A percentile compares a stretch with the other conserved stretches of the same genome.
Evolutionary conservation across 176 grass and related monocot genomes (phyloP).

Genomic region (Hyparrhenia diplandra): DNA sequence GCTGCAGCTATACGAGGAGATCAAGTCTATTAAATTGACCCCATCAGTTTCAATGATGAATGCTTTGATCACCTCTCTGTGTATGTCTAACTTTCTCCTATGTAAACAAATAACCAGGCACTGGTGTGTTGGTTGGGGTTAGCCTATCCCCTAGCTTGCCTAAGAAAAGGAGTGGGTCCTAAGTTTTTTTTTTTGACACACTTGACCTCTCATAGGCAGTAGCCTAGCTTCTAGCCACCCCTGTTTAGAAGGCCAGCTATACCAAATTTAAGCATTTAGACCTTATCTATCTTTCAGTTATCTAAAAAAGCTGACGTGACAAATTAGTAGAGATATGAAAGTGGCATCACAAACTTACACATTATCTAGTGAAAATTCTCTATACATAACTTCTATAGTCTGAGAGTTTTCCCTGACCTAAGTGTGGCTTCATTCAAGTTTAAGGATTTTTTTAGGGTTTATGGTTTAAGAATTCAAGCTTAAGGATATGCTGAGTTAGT

Average conservation of each 20-base stretch:
- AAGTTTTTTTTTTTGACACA: neutral
- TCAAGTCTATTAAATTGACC: conserved; percentile 66
- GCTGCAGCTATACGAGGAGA: conserved; percentile 78
- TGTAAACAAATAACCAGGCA: neutral
- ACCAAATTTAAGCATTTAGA: neutral
- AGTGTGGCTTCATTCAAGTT: neutral
- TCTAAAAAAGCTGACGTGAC: neutral
- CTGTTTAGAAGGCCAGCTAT: neutral
- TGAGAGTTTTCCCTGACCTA: neutral
- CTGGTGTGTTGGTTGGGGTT: neutral
- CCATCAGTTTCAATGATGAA: conserved; percentile 90
- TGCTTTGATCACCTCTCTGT: conserved; percentile 87
- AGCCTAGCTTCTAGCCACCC: neutral
- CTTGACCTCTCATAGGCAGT: neutral
- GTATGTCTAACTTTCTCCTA: conserved; percentile 35
- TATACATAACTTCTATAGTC: neutral
- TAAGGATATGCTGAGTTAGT: conserved; percentile 5
- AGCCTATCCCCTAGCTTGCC: neutral
- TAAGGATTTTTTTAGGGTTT: too few relatives aligned
- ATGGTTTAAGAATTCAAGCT: too few relatives aligned
- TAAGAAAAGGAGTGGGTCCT: neutral
- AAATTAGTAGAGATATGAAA: neutral
- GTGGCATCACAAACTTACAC: neutral
- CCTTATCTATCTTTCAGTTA: neutral
- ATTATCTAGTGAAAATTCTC: neutral